Percentiles rank a stretch among this genome's conserved stretches.
Conservation (phyloP, 345 rosid species). For the Gossypium longicalyx region DNA sequence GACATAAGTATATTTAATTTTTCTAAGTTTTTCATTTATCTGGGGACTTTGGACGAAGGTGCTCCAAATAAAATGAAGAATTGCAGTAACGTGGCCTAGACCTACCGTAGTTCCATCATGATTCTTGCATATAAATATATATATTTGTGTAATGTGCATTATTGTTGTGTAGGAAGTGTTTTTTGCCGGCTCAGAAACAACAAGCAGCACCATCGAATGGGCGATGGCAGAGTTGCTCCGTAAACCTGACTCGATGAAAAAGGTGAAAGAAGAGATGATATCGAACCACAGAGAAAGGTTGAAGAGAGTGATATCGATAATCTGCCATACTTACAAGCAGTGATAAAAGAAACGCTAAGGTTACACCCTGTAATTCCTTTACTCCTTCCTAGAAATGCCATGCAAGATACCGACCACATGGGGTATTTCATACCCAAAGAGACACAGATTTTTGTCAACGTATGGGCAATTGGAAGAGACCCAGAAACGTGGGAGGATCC, state of each 20-base stretch:
- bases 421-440: slow-evolving; percentile 12
- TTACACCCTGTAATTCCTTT: slow-evolving; percentile 2
- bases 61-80: too few species aligned
- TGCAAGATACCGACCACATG: slow-evolving; percentile 4
- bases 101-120: not conserved
- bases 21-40: too few species aligned
- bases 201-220: slow-evolving; percentile 21
- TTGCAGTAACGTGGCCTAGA: not conserved
- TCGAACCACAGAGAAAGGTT: slow-evolving; percentile 2
- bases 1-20: too few species aligned
- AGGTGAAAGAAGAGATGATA: slow-evolving; percentile 11
- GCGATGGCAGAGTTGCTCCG: slow-evolving; percentile 24
- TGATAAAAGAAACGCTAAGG: slow-evolving; percentile 19
- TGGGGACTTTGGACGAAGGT: too few species aligned
- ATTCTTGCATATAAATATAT: not conserved
- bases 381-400: not conserved
- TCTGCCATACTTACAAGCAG: slow-evolving; percentile 19
- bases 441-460: slow-evolving; percentile 11
- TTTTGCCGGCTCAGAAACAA: slow-evolving; percentile 22
- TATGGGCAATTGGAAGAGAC: slow-evolving; percentile 5
- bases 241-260: slow-evolving; percentile 6
- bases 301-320: slow-evolving; percentile 19
- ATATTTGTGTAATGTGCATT: not conserved
- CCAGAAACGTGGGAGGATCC: slow-evolving; percentile 14
- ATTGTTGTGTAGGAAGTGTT: slow-evolving; percentile 21